Base-by-base conservation (phyloP, 2,329 filamentous ascomycete species). In the Colletotrichum sp. region DNA sequence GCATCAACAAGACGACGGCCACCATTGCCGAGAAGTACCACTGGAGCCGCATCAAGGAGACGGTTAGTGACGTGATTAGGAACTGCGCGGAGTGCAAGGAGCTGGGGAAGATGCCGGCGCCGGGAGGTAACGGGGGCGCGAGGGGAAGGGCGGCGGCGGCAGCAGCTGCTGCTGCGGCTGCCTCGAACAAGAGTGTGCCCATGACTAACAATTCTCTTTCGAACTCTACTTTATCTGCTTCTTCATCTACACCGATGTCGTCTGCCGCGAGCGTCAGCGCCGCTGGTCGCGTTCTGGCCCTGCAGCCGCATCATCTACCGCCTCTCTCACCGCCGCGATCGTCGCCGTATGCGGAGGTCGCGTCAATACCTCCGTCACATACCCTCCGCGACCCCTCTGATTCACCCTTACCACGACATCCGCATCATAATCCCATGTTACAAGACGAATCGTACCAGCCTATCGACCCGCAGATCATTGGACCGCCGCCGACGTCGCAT, bases 11-110 rank as follows among this genome's bases (percentile, higher is more conserved):
- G 87, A 99, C 96, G 1, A 99, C 96, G 1, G 96, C 96, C 24
- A 94, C 93, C 24, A 98, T 99, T 81, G 95, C 96, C 13, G 95
- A 98, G 83, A 94, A 94, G 82, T 98, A 96, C 83, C 97, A 99
- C 86, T 99, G 97, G 97, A 96, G 98, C 64, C 92, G 96, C 77
- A 99, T 99, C 87, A 99, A 99, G 84, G 96, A 98, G 85, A 99
- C 96, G 1, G 97, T 98, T 77, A 97, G 94, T 83, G 93, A 96
- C 83, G 96, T 98, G 80, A 98, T 99, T 85, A 94, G 95, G 80
- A 96, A 97, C 81, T 99, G 97, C 85, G 87, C 91, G 9, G 93
- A 98, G 83, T 99, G 96, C 87, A 98, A 96, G 85, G 95, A 98
- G 81, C 87, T 91, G 48, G 90, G 92, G 77, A 95, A 95, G 83